These are phyloP conservation scores for Ogataea nonfermentans DNA, from an alignment of 805 yeast genomes.

Conservation along the genomic window DNA sequence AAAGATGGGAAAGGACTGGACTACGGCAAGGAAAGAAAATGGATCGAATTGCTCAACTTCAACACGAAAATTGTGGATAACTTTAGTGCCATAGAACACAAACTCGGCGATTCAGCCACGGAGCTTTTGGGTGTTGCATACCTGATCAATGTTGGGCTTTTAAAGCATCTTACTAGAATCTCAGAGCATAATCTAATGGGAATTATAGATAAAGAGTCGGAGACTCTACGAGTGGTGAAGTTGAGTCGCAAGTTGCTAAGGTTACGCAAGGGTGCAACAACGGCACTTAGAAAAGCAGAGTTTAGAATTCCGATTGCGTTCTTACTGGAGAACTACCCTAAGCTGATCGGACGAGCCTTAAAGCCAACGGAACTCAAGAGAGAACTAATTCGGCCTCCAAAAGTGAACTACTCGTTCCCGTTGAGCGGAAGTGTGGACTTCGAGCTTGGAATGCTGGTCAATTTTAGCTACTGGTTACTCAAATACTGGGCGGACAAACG, in stretches of 20 bases:
- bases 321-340: conserved; percentile 18
- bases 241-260: conserved; percentile 15
- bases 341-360: conserved; percentile 10
- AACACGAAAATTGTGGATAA: conserved; percentile 24
- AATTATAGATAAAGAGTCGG: conserved; percentile 7
- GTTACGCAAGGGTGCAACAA: conserved; percentile 13
- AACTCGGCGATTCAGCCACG: conserved; percentile 1
- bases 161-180: conserved; percentile 6
- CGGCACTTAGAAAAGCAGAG: conserved; percentile 21
- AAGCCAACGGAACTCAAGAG: conserved; percentile 2
- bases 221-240: conserved; percentile 2
- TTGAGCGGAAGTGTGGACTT: conserved; percentile 8
- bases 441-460: conserved; percentile 16
- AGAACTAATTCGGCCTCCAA: conserved; percentile 5
- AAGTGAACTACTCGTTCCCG: conserved; percentile 10
- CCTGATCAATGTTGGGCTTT: conserved; percentile 12
- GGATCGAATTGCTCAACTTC: conserved; percentile 19
- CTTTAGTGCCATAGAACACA: conserved; percentile 12
- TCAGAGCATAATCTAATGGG: conserved; percentile 3
- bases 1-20: background rate
- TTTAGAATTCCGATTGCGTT: conserved; percentile 13
- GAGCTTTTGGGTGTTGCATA: conserved; percentile 12
- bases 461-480: conserved; percentile 24
- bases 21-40: conserved; percentile 16
- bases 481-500: conserved; percentile 21